Evolutionary conservation across 2,329 filamentous ascomycete species (phyloP).

Genomic region (Xylaria sp.): DNA sequence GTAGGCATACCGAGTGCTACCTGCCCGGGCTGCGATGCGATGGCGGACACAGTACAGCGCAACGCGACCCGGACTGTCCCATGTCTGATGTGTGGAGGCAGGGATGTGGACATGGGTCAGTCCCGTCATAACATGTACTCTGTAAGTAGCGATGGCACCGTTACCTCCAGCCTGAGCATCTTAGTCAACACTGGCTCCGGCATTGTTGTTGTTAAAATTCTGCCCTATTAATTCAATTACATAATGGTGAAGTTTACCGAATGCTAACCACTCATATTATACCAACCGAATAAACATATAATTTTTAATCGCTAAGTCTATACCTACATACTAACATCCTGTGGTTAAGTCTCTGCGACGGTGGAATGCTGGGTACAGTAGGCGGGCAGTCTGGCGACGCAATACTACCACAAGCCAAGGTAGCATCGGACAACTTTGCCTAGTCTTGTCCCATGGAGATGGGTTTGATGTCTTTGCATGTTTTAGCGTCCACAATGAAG

Average conservation of each 20-base stretch:
- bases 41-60: slow-evolving; percentile 16
- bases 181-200: not conserved
- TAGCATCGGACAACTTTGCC: not conserved
- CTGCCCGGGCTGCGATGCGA: not conserved
- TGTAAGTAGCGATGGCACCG: not conserved
- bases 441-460: slow-evolving; percentile 9
- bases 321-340: no score
- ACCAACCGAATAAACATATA: no score
- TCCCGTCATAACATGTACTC: no score
- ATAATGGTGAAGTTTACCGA: no score
- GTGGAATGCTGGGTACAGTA: not conserved
- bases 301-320: no score
- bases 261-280: no score
- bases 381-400: not conserved
- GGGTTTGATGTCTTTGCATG: slow-evolving; percentile 13
- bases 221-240: no score
- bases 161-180: not conserved
- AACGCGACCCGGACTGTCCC: not conserved
- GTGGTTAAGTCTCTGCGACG: no score
- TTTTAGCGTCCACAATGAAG: slow-evolving; percentile 10
- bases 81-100: slow-evolving; percentile 4
- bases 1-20: not conserved
- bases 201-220: not conserved
- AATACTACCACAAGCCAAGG: not conserved
- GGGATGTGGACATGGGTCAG: not conserved